Evolutionary conservation across 2,329 filamentous ascomycete genomes (phyloP).

Genomic region (Hypoxylon sp.): DNA sequence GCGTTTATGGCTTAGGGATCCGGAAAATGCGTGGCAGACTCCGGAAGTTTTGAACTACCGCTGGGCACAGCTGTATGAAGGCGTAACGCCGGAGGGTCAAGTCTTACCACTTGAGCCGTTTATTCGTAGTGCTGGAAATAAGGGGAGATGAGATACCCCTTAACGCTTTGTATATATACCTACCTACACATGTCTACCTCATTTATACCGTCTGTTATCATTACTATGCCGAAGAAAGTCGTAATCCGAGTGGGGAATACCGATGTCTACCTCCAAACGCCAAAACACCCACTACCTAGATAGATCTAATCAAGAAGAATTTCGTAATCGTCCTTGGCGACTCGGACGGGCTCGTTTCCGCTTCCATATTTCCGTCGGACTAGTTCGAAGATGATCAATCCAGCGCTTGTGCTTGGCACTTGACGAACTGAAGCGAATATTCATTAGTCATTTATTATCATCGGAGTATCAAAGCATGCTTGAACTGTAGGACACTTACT

Average conservation of each 20-base stretch:
- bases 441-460: slow-evolving; percentile 8
- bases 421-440: slow-evolving; percentile 59
- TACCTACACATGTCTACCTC: too few relatives aligned
- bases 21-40: slow-evolving; percentile 59
- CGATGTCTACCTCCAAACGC: slow-evolving; percentile 2
- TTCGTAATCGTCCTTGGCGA: slow-evolving; percentile 74
- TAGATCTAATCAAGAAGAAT: slow-evolving; percentile 64
- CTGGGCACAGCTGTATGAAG: slow-evolving; percentile 64
- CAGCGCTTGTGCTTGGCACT: slow-evolving; percentile 79
- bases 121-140: slow-evolving; percentile 52
- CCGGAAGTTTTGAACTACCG: slow-evolving; percentile 54
- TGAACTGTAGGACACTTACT: slow-evolving; percentile 36
- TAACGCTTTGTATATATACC: slow-evolving; percentile 16
- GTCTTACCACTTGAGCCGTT: slow-evolving; percentile 66
- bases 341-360: slow-evolving; percentile 68
- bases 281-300: background rate
- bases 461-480: background rate
- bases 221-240: slow-evolving; percentile 2
- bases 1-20: slow-evolving; percentile 60
- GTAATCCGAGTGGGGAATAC: slow-evolving; percentile 19
- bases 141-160: slow-evolving; percentile 34
- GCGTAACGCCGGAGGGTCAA: slow-evolving; percentile 59
- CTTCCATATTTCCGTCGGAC: slow-evolving; percentile 76
- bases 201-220: too few relatives aligned
- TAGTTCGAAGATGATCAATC: slow-evolving; percentile 80